Evolutionary conservation across 768 basidiomycete species (phyloP).

Genomic region (Leucocoprinus leucothites): DNA sequence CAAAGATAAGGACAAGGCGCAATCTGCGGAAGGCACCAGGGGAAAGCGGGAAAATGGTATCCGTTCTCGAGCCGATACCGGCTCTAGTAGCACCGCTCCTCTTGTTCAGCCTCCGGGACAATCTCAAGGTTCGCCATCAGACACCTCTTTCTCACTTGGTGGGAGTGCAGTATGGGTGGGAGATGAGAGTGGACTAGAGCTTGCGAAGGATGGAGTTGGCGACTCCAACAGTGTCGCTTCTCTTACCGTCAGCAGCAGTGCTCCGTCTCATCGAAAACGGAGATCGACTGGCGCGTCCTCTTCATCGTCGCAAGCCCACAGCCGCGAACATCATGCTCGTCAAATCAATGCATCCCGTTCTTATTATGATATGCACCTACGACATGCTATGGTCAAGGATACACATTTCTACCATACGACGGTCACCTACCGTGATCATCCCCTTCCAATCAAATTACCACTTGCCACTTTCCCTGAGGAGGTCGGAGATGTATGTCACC

Average conservation of each 20-base stretch:
- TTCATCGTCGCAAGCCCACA: constrained; percentile 53
- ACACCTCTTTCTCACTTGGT: constrained; percentile 72
- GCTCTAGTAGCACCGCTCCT: constrained; percentile 31
- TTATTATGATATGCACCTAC: constrained; percentile 42
- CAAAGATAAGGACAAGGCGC: constrained; percentile 25
- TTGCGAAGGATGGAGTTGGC: constrained; percentile 41
- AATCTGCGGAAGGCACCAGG: constrained; percentile 31
- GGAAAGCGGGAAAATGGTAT: constrained; percentile 28
- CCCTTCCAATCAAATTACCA: constrained; percentile 88
- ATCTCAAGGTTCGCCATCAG: constrained; percentile 56
- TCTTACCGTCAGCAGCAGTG: constrained; percentile 34
- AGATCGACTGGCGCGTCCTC: constrained; percentile 76
- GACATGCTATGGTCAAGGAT: constrained; percentile 66
- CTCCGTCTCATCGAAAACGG: constrained; percentile 46
- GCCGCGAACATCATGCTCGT: constrained; percentile 37
- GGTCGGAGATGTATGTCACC: constrained; percentile 81
- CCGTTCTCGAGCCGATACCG: constrained; percentile 33
- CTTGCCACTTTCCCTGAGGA: constrained; percentile 89
- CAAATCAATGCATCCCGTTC: constrained; percentile 36
- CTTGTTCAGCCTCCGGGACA: constrained; percentile 25
- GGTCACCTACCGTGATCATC: constrained; percentile 79
- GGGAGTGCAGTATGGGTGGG: constrained; percentile 85
- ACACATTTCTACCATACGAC: constrained; percentile 92
- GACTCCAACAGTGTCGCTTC: constrained; percentile 44
- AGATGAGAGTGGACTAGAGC: constrained; percentile 60